Evolutionary conservation across 371 early-diverging fungal species (phyloP).

Genomic region (Coemansia linderi): DNA sequence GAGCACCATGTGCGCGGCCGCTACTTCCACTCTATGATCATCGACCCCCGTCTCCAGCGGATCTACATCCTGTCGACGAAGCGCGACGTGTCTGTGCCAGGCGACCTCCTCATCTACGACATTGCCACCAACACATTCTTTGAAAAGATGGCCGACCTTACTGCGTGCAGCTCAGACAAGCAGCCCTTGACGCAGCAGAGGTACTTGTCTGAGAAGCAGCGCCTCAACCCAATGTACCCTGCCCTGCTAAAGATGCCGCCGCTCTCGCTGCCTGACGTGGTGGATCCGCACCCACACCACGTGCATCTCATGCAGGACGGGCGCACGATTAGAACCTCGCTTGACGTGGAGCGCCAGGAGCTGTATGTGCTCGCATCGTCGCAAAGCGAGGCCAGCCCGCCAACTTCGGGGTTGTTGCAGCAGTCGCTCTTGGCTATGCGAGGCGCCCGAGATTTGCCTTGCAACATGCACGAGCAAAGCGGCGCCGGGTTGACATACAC

Average conservation of each 20-base stretch:
- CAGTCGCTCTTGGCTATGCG: constrained; percentile 33
- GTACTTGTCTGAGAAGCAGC: constrained; percentile 33
- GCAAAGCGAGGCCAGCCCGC: constrained; percentile 30
- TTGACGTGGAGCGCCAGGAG: constrained; percentile 75
- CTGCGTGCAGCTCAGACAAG: constrained; percentile 66
- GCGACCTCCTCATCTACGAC: constrained; percentile 81
- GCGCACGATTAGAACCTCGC: constrained; percentile 65
- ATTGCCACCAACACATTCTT: constrained; percentile 71
- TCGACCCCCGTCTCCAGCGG: constrained; percentile 69
- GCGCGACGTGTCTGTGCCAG: constrained; percentile 68
- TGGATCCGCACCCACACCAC: constrained; percentile 57
- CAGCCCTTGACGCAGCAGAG: constrained; percentile 53
- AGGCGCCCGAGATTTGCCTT: constrained; percentile 8
- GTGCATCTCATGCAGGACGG: constrained; percentile 64
- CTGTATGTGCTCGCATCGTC: constrained; percentile 66
- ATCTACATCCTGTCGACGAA: constrained; percentile 91
- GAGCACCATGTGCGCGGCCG: constrained; percentile 59
- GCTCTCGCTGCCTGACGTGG: constrained; percentile 14
- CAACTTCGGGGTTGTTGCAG: constrained; percentile 9
- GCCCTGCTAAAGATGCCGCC: constrained; percentile 7
- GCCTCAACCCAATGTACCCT: constrained; percentile 15
- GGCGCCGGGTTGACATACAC: constrained; percentile 8
- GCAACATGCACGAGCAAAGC: constrained; percentile 13
- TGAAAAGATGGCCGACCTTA: constrained; percentile 61
- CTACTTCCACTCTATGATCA: constrained; percentile 88